Conservation (phyloP, 345 rosid species). For the Carallia pectinifolia region DNA sequence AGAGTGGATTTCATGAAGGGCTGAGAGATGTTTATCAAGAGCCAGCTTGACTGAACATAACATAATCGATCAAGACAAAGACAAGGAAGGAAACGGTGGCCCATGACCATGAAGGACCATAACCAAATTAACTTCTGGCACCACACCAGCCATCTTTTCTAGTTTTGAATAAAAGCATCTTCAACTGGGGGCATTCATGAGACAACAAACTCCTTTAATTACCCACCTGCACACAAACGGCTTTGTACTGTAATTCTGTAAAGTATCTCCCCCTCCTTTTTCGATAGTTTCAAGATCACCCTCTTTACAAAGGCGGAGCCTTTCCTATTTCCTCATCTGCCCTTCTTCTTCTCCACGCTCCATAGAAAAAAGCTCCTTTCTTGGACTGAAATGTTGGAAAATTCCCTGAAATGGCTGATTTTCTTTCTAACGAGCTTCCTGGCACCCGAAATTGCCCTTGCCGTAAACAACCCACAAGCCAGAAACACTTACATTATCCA, state of each 20-base stretch:
- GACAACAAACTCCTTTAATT: slow-evolving; percentile 38
- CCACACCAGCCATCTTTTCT: slow-evolving; percentile 17
- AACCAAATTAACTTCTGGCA: slow-evolving; percentile 17
- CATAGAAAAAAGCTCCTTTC: background rate
- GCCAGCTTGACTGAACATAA: too few relatives aligned
- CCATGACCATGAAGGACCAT: background rate
- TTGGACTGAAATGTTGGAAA: slow-evolving; percentile 42
- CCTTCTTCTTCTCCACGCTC: background rate
- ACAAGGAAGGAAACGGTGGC: too few relatives aligned
- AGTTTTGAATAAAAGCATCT: background rate
- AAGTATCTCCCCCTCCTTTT: background rate
- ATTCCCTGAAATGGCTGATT: slow-evolving; percentile 39
- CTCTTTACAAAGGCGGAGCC: background rate
- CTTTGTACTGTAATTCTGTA: background rate
- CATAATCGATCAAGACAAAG: too few relatives aligned
- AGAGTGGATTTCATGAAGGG: background rate
- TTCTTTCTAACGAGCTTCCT: slow-evolving; percentile 31
- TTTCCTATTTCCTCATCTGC: too few relatives aligned
- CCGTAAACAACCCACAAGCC: slow-evolving; percentile 17
- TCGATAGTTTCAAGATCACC: background rate
- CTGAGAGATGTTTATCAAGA: too few relatives aligned
- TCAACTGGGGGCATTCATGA: slow-evolving; percentile 30
- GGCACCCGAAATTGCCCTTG: slow-evolving; percentile 30
- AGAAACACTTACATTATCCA: slow-evolving; percentile 78
- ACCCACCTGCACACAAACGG: background rate